Evolutionary conservation across 441 rosid species (phyloP).

Genomic region (Francoa sonchifolia): DNA sequence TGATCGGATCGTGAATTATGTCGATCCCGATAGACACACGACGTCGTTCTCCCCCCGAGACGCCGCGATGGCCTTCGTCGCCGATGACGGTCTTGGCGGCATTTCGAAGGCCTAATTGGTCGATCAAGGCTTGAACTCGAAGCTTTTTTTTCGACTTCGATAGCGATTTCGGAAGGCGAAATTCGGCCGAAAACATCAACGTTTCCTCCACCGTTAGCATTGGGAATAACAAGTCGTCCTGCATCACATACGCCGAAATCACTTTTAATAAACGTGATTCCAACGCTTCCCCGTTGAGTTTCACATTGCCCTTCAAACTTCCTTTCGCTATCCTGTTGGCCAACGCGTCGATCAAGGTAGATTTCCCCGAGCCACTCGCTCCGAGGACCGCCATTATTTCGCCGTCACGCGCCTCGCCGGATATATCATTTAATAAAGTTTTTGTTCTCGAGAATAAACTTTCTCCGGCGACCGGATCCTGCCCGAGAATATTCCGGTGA

Average conservation of each 20-base stretch:
- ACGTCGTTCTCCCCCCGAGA: slow-evolving; percentile 73
- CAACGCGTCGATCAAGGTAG: slow-evolving; percentile 67
- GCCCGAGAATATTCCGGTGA: slow-evolving; percentile 12
- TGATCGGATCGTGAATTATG: slow-evolving; percentile 66
- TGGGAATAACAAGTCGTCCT: slow-evolving; percentile 76
- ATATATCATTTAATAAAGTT: slow-evolving; percentile 63
- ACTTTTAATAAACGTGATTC: slow-evolving; percentile 61
- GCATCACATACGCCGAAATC: slow-evolving; percentile 85
- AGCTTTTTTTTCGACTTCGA: slow-evolving; percentile 51
- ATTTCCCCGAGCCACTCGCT: slow-evolving; percentile 86
- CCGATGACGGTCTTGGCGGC: slow-evolving; percentile 76
- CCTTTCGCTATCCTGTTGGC: slow-evolving; percentile 62
- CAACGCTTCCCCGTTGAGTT: slow-evolving; percentile 54
- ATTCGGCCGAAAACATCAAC: slow-evolving; percentile 62
- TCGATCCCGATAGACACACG: slow-evolving; percentile 75
- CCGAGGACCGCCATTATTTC: slow-evolving; percentile 80
- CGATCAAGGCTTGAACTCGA: slow-evolving; percentile 56
- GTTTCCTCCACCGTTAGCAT: slow-evolving; percentile 84
- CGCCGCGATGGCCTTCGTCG: slow-evolving; percentile 78
- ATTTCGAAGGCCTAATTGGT: slow-evolving; percentile 57
- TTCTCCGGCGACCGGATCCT: slow-evolving; percentile 28
- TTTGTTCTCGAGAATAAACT: slow-evolving; percentile 38
- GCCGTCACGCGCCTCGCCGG: slow-evolving; percentile 76
- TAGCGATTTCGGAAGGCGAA: slow-evolving; percentile 49
- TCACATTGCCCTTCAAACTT: slow-evolving; percentile 51